Evolutionary conservation across 169 alveolate genomes (phyloP), one percentile per base, ranked within the genome.

Genomic region (Toxoplasma gondii): DNA sequence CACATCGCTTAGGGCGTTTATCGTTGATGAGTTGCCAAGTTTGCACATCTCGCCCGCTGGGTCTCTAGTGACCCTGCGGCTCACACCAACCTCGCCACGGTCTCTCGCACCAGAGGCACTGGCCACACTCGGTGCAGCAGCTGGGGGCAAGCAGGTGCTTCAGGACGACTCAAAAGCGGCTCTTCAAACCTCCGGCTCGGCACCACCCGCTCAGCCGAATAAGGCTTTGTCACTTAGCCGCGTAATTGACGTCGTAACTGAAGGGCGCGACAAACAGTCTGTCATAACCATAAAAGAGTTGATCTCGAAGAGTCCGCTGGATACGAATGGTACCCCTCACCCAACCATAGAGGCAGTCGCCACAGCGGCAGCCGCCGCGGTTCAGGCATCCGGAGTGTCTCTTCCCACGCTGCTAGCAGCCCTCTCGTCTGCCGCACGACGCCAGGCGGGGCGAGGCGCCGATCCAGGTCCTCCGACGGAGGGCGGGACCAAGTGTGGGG

Each of bases 1-100:
- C 90, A 43, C 69, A 41, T 82, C 90, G 16, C 90, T 82, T 29
- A 39, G 64, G 41, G 67, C 69, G 41, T 82, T 82, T 31, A 44
- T 82, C 64, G 10, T 39, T 49, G 69, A 82, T 1, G 90, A 38
- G 64, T 43, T 82, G 90, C 90, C 90, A 0, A 31, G 90, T 36
- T 49, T 82, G 38, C 90, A 41, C 19, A 41, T 82, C 53, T 82
- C 67, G 17, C 69, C 90, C 64, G 7, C 64, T 27, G 64, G 90
- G 7, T 41, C 90, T 7, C 90, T 41, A 27, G 90, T 82, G 17
- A 43, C 38, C 5, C 64, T 82, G 41, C n/a, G 90, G 5, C 90
- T 82, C 31, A 82, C 90, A 12, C 69, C 54, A 31, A 82, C 90
- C 1, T 0, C 90, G 38, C 43, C 84, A 2, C 34, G 34, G 74